A percentile compares a stretch with the other conserved stretches of the same genome.
phyloP scores from a whole-genome alignment of 2,329 filamentous ascomycete genomes.

The Alternaria rosae region DNA sequence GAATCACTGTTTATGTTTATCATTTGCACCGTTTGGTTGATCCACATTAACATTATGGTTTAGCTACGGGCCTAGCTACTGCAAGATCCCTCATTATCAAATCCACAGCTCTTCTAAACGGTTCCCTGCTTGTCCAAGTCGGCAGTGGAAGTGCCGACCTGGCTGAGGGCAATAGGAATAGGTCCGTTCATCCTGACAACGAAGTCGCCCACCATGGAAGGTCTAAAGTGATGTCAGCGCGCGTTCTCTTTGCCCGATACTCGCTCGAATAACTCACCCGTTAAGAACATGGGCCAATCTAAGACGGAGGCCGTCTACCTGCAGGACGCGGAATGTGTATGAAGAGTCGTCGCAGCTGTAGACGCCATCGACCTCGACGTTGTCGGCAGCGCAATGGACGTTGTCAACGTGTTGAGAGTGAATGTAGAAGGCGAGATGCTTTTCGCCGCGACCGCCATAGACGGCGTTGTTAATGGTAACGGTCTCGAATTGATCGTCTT shows the following conservation, averaged over 20 bases:
- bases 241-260: not conserved
- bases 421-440: not conserved
- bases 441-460: not conserved
- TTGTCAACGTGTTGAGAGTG: not conserved
- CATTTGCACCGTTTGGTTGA: not conserved
- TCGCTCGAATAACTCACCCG: not conserved
- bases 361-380: not conserved
- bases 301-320: not conserved
- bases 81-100: not conserved
- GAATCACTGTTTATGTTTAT: too few species aligned
- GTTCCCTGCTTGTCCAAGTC: not conserved
- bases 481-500: not conserved
- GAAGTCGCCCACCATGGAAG: not conserved
- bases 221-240: not conserved
- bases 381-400: not conserved
- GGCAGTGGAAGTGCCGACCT: slow-evolving; percentile 3
- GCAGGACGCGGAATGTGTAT: not conserved
- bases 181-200: slow-evolving; percentile 1
- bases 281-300: not conserved
- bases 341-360: not conserved
- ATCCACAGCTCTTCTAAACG: not conserved
- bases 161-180: not conserved
- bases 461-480: not conserved
- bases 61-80: not conserved
- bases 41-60: not conserved